These are phyloP conservation scores for Ceratocystis huliohia DNA, from an alignment of 2,329 filamentous ascomycete species.

Conservation along the genomic window DNA sequence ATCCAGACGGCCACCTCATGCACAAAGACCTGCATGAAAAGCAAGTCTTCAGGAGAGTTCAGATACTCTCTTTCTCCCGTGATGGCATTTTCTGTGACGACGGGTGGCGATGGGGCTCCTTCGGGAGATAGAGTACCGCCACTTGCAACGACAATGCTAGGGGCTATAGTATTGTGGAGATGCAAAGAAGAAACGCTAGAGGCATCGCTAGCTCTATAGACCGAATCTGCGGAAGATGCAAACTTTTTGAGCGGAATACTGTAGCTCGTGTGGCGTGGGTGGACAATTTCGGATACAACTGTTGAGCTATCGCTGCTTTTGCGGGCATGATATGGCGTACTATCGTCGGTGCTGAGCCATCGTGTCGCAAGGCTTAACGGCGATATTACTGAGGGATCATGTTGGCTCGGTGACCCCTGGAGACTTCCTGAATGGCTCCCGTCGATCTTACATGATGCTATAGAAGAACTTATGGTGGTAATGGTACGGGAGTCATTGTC, in stretches of 20 bases:
- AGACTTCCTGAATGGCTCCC: background rate
- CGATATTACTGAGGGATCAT: slow-evolving; percentile 9
- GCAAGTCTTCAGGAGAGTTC: slow-evolving; percentile 60
- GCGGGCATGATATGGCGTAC: slow-evolving; percentile 2
- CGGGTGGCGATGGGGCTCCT: slow-evolving; percentile 32
- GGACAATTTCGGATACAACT: background rate
- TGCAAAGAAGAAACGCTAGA: slow-evolving; percentile 32
- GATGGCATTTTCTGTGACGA: slow-evolving; percentile 28
- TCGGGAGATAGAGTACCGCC: slow-evolving; percentile 24
- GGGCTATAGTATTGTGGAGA: slow-evolving; percentile 25
- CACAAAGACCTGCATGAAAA: slow-evolving; percentile 87
- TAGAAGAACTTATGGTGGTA: slow-evolving; percentile 22
- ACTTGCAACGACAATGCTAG: slow-evolving; percentile 18
- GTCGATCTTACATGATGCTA: slow-evolving; percentile 8
- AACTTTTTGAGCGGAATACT: slow-evolving; percentile 6
- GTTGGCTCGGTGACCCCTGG: slow-evolving; percentile 15
- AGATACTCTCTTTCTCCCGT: slow-evolving; percentile 47
- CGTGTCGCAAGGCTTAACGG: slow-evolving; percentile 16
- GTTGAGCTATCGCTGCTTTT: slow-evolving; percentile 7
- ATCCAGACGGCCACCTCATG: slow-evolving; percentile 88
- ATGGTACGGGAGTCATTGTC: slow-evolving; percentile 27
- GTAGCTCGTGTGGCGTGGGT: slow-evolving; percentile 3
- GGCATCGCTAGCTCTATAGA: slow-evolving; percentile 29
- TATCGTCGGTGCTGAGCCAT: slow-evolving; percentile 16
- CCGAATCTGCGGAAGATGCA: slow-evolving; percentile 1